Evolutionary conservation across 805 yeast species (phyloP), one percentile per base, ranked within the genome.

Genomic region (Hanseniaspora thailandica): DNA sequence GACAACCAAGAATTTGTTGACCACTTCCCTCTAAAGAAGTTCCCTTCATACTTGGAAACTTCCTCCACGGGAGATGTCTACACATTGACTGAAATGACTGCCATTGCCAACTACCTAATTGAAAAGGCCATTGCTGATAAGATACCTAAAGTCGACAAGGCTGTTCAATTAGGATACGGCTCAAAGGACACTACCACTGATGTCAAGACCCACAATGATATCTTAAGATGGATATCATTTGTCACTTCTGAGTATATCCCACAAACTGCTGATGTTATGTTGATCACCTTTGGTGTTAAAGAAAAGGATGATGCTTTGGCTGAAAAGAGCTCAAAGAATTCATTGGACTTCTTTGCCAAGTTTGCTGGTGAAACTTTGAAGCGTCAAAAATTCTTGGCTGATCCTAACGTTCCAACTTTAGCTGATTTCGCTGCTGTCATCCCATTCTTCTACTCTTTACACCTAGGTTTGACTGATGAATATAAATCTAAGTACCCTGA

Each of bases 41-140:
- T 43, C 46, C 46, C 46, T n/a, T 28, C 46, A 5, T 43, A 43
- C 35, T 43, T 43, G 31, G 46, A 43, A 28, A 28, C 34, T 17
- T 15, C 28, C 2, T 12, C 12, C n/a, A 25, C 7, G 2, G 46
- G 35, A 2, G 31, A 43, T 19, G 31, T 25, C 6, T 43, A 28
- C 19, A 19, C 34, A 8, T 28, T 43, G 34, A 43, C 46, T 28
- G 46, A 43, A 43, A 43, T 43, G 46, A 28, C 31, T 17, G 46
- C 46, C 22, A 43, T 43, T 17, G 33, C 46, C 7, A n/a, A 43
- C 46, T 43, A 43, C 34, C 19, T 43, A 20, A 28, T 43, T 17
- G 15, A 43, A 28, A 28, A 43, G 34, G 46, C 46, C 8, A 28
- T 43, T 43, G 19, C 46, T 8, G 26, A 28, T 7, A 43, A 43